Evolutionary conservation across 2,329 filamentous ascomycete species (phyloP).

Genomic region (Periconia macrospinosa): DNA sequence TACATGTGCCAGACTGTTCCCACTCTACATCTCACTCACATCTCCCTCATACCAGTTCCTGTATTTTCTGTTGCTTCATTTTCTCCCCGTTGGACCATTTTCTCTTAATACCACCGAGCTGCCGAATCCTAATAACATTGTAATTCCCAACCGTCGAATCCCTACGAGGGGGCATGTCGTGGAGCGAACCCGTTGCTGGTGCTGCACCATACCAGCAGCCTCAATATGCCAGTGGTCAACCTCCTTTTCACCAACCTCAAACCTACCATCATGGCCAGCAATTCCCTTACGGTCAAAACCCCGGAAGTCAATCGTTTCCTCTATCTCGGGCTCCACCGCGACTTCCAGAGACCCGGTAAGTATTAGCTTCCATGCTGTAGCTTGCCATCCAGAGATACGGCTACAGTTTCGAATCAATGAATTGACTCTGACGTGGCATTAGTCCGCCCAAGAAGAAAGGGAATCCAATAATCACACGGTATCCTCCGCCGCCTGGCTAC

Average conservation of each 20-base stretch:
- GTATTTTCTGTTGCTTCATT: neutral
- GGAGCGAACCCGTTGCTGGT: conserved; percentile 38
- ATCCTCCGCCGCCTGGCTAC: conserved; percentile 54
- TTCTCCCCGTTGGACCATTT: too few relatives aligned
- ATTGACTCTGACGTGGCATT: conserved; percentile 13
- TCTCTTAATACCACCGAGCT: neutral
- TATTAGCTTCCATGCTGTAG: conserved; percentile 4
- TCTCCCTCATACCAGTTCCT: neutral
- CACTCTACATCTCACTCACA: neutral
- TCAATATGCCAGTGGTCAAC: conserved; percentile 29
- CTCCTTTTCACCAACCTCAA: conserved; percentile 29
- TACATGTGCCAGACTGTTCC: too few relatives aligned
- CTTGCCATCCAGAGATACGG: too few relatives aligned
- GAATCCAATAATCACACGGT: conserved; percentile 53
- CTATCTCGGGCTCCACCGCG: conserved; percentile 23
- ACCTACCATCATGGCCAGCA: conserved; percentile 37
- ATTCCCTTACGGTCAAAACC: conserved; percentile 34
- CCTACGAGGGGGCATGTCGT: conserved; percentile 33
- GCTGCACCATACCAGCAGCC: conserved; percentile 37
- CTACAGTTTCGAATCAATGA: too few relatives aligned
- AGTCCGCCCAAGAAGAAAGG: conserved; percentile 49
- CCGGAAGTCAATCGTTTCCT: conserved; percentile 24
- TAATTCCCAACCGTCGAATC: neutral
- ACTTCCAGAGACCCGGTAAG: conserved; percentile 38
- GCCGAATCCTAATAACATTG: neutral